These are phyloP conservation scores for Ceratocystis harringtonii DNA, from an alignment of 2,329 filamentous ascomycete species.

Conservation along the genomic window DNA sequence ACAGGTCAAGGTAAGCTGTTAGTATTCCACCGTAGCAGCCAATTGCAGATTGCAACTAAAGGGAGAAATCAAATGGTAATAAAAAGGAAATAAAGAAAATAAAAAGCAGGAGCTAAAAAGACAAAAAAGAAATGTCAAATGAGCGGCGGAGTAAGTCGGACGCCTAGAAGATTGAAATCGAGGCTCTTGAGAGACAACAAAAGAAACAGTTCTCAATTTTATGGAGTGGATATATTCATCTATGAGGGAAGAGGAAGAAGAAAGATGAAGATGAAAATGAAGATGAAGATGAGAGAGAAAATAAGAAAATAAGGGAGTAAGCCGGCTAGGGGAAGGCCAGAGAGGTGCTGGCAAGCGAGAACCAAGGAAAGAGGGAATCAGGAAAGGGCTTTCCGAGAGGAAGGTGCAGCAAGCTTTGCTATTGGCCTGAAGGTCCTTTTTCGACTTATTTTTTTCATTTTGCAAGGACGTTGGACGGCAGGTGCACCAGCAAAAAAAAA, in stretches of 20 bases:
- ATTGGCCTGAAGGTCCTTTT: neutral
- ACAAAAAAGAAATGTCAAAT: slow-evolving; percentile 8
- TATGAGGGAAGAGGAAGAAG: neutral
- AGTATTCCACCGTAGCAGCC: neutral
- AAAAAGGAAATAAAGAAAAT: neutral
- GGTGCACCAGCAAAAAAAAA: neutral
- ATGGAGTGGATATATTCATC: slow-evolving; percentile 3
- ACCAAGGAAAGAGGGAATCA: neutral
- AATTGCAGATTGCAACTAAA: neutral
- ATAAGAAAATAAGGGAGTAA: neutral
- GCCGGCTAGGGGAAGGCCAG: neutral
- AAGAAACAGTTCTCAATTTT: neutral
- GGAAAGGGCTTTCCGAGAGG: neutral
- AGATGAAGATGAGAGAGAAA: neutral
- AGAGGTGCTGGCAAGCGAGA: neutral
- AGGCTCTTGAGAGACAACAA: slow-evolving; percentile 1
- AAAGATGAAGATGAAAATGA: neutral
- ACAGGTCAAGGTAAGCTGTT: neutral
- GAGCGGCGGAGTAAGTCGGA: slow-evolving; percentile 16
- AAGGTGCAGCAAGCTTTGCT: neutral
- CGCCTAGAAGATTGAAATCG: neutral
- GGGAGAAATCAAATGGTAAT: slow-evolving; percentile 4
- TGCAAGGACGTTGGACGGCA: neutral
- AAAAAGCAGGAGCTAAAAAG: neutral
- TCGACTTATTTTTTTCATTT: neutral